Evolutionary conservation across 2,329 filamentous ascomycete species (phyloP).

Genomic region (Proliferodiscus dingleyae): DNA sequence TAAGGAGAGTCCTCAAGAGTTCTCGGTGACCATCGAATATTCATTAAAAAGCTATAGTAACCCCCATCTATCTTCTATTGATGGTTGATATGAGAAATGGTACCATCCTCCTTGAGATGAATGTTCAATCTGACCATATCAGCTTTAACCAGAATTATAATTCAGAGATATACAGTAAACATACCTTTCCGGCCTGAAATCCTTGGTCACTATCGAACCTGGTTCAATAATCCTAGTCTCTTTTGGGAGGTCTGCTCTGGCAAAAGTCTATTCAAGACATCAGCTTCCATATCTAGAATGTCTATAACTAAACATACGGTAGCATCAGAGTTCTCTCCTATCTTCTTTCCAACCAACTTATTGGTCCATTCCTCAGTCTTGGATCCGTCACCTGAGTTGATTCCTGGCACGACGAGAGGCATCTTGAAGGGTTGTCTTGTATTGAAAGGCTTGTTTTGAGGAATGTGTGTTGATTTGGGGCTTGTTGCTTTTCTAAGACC

Average conservation of each 20-base stretch:
- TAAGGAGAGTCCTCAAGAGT: too few relatives aligned
- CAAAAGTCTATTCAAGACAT: constrained; percentile 46
- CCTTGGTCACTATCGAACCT: constrained; percentile 53
- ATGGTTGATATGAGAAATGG: constrained; percentile 53
- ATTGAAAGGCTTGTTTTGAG: constrained; percentile 13
- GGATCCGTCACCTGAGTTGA: constrained; percentile 38
- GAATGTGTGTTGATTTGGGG: constrained; percentile 1
- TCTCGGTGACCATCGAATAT: too few relatives aligned
- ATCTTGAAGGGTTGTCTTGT: constrained; percentile 38
- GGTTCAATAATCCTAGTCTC: constrained; percentile 52
- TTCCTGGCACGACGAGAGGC: constrained; percentile 61
- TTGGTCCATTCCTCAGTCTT: constrained; percentile 54
- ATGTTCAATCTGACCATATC: constrained; percentile 48
- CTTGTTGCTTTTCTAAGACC: background rate
- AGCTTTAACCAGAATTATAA: constrained; percentile 1
- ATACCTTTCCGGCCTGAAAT: constrained; percentile 39
- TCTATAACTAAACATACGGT: constrained; percentile 39
- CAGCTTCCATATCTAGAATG: background rate
- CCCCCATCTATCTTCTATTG: constrained; percentile 19
- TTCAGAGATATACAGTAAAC: background rate
- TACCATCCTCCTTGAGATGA: constrained; percentile 54
- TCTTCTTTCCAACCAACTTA: constrained; percentile 60
- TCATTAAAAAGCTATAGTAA: background rate
- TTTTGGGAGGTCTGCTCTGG: constrained; percentile 54
- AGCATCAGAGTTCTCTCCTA: constrained; percentile 49